These are phyloP conservation scores for Naganishia cerealis DNA, from an alignment of 1,284 basidiomycete genomes.

Conservation along the genomic window DNA sequence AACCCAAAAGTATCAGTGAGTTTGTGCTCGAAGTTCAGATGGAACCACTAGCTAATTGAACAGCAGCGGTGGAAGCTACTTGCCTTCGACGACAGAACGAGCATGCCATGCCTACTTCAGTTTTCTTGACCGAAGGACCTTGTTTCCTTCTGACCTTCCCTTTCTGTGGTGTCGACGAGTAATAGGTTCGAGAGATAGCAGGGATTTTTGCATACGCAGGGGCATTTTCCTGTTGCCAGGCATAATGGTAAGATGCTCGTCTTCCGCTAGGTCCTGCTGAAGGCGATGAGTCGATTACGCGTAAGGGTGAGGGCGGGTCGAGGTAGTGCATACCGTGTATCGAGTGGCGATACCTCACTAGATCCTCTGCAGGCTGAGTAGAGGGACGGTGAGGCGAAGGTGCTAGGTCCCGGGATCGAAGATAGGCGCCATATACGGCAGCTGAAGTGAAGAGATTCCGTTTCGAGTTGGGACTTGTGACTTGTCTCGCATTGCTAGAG, in stretches of 20 bases:
- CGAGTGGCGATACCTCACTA: background rate
- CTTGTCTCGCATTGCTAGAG: background rate
- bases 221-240: background rate
- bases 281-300: background rate
- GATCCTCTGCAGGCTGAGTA: background rate
- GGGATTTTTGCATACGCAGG: background rate
- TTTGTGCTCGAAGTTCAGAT: background rate
- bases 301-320: too few relatives aligned
- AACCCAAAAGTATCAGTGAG: background rate
- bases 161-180: background rate
- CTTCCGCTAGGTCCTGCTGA: background rate
- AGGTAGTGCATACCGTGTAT: background rate
- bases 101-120: constrained; percentile 30
- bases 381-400: background rate
- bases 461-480: background rate
- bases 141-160: constrained; percentile 16
- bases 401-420: background rate
- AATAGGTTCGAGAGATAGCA: background rate
- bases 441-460: constrained; percentile 11
- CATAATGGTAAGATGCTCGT: background rate
- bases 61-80: background rate
- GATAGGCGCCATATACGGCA: background rate
- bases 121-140: constrained; percentile 27
- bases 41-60: background rate
- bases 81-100: constrained; percentile 26